phyloP scores from a whole-genome alignment of 768 basidiomycete species.

The Pilatotrama ljubarskyi region DNA sequence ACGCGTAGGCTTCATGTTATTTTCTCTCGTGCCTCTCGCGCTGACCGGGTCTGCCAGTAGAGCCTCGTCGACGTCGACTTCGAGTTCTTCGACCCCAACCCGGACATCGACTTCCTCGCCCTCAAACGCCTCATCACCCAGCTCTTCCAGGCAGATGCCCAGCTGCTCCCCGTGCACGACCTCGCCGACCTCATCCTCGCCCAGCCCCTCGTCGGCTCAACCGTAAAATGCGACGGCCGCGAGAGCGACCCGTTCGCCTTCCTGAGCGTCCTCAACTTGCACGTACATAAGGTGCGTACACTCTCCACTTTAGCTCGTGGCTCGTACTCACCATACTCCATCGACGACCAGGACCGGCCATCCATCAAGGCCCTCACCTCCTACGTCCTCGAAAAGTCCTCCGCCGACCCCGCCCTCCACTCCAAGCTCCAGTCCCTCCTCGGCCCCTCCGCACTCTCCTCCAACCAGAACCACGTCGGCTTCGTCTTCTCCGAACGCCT shows the following conservation, averaged over 20 bases:
- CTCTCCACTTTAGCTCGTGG: not conserved
- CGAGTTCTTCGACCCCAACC: slow-evolving; percentile 89
- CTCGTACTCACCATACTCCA: not conserved
- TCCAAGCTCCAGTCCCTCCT: slow-evolving; percentile 55
- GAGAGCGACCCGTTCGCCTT: slow-evolving; percentile 92
- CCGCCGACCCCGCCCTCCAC: slow-evolving; percentile 50
- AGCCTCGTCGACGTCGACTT: slow-evolving; percentile 85
- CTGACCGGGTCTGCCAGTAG: slow-evolving; percentile 37
- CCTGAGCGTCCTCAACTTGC: slow-evolving; percentile 81
- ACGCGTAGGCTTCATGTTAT: slow-evolving; percentile 14
- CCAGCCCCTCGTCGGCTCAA: slow-evolving; percentile 79
- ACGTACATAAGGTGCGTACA: slow-evolving; percentile 55
- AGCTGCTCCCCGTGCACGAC: slow-evolving; percentile 65
- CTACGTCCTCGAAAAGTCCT: slow-evolving; percentile 68
- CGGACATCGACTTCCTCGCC: slow-evolving; percentile 81
- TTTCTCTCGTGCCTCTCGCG: not conserved
- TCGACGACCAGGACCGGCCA: slow-evolving; percentile 57
- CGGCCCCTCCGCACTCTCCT: slow-evolving; percentile 29
- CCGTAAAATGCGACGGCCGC: slow-evolving; percentile 87
- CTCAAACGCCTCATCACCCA: slow-evolving; percentile 72
- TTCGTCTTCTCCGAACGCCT: slow-evolving; percentile 86
- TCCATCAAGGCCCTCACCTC: slow-evolving; percentile 67
- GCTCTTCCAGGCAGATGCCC: slow-evolving; percentile 75
- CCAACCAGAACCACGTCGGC: slow-evolving; percentile 63
- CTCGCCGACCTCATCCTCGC: slow-evolving; percentile 78